Evolutionary conservation across 2,329 filamentous ascomycete genomes (phyloP).

Genomic region (Paramyrothecium roridum): DNA sequence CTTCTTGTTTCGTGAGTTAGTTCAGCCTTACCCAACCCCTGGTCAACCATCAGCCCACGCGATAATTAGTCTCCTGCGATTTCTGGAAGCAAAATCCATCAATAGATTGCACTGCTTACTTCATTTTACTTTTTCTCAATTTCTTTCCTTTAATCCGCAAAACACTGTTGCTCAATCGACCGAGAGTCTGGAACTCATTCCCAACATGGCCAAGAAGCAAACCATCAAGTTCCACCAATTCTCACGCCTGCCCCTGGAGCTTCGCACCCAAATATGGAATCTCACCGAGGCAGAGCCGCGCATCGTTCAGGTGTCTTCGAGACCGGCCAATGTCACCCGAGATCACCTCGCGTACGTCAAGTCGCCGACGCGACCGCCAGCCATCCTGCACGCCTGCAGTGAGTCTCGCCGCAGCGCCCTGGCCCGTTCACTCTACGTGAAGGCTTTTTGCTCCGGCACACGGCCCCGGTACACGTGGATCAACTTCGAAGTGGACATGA

Average conservation of each 20-base stretch:
- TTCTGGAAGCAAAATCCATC: too few relatives aligned
- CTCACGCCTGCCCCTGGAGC: conserved; percentile 3
- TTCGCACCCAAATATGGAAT: conserved; percentile 4
- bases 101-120: too few relatives aligned
- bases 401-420: conserved; percentile 2
- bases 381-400: conserved; percentile 1
- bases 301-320: conserved; percentile 1
- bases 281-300: conserved; percentile 3
- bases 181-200: too few relatives aligned
- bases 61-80: too few relatives aligned
- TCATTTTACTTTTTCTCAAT: too few relatives aligned
- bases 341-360: background rate
- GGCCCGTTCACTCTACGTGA: conserved; percentile 2
- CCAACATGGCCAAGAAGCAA: background rate
- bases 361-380: conserved; percentile 4
- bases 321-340: background rate
- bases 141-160: too few relatives aligned
- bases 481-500: conserved; percentile 12
- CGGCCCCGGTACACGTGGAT: conserved; percentile 10
- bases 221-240: conserved; percentile 4
- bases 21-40: too few relatives aligned
- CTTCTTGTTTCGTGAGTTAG: too few relatives aligned
- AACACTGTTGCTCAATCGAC: too few relatives aligned
- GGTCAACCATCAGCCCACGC: too few relatives aligned
- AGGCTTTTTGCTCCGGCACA: conserved; percentile 2